Base-by-base conservation (phyloP, 2,329 filamentous ascomycete genomes). In the Rosellinia necatrix region DNA sequence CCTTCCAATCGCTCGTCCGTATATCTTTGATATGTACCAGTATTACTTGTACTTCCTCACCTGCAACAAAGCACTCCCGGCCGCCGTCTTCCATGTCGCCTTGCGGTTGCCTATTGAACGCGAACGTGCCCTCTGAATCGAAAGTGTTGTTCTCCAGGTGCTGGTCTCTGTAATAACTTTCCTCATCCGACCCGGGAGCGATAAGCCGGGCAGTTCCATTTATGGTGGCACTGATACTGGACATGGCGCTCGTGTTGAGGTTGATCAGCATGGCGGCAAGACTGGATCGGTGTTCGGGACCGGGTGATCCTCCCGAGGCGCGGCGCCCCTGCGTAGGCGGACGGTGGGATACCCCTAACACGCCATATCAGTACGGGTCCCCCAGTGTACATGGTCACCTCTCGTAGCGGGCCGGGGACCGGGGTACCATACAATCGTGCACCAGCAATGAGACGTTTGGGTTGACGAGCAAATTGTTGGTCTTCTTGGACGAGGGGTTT, bases 71-170 rank as follows among this genome's bases (percentile, higher is more conserved):
- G 68, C 83, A 86, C 68, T 83, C 81, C 29, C 81, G 76, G 0
- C 85, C 77, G 3, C 80, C 83, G 61, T 81, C 82, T 38, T 76
- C 74, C 10, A 66, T 74, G 65, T 44, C 67, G 64, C 66, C 70
- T 59, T 66, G 56, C 46, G 60, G 72, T 60, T 67, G 65, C 49
- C 65, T 67, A 46, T 70, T 75, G 61, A 79, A 76, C 49, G 72
- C 68, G 27, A 75, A 71, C 44, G 77, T 78, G 58, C 79, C 78
- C 58, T 85, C 82, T 29, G 77, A 75, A 40, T 87, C 87, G 67
- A 96, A 96, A 0, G 91, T 96, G 72, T 97, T 96, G 75, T 97
- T 96, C 67, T 91, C 91, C 63, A 96, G 75, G 77, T 99, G 94
- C 67, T 85, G 82, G 62, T 88, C 84, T 67, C 88, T 88, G 72